phyloP scores from a whole-genome alignment of 306 rosid genomes.

The Luffa acutangula region DNA sequence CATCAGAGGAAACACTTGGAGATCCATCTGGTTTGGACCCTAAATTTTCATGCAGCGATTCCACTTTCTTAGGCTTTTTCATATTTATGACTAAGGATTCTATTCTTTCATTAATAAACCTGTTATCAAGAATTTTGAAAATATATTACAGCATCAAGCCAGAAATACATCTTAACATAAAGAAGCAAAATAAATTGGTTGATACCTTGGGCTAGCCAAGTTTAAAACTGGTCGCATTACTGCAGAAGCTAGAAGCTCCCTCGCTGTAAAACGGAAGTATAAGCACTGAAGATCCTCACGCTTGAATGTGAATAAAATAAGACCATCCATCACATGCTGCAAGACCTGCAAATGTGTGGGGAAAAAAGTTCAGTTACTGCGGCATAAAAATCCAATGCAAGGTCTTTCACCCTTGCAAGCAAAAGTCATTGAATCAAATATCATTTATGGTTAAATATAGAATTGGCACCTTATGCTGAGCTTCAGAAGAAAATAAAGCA shows the following conservation, averaged over 20 bases:
- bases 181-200: slow-evolving; percentile 13
- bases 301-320: slow-evolving; percentile 64
- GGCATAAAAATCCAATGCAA: slow-evolving; percentile 7
- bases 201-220: slow-evolving; percentile 81
- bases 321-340: slow-evolving; percentile 89
- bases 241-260: slow-evolving; percentile 97
- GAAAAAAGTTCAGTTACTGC: slow-evolving; percentile 15
- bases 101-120: slow-evolving; percentile 92
- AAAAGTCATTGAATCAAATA: slow-evolving; percentile 3
- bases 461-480: slow-evolving; percentile 81
- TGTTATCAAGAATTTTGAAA: slow-evolving; percentile 29
- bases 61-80: slow-evolving; percentile 48
- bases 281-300: slow-evolving; percentile 79
- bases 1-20: slow-evolving; percentile 39
- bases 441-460: slow-evolving; percentile 15
- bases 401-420: slow-evolving; percentile 8
- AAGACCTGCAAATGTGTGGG: slow-evolving; percentile 53
- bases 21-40: slow-evolving; percentile 42
- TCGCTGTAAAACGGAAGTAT: slow-evolving; percentile 64
- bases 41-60: slow-evolving; percentile 27
- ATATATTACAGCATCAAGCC: slow-evolving; percentile 17
- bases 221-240: slow-evolving; percentile 85
- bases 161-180: background rate
- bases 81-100: slow-evolving; percentile 57
- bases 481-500: slow-evolving; percentile 93